Evolutionary conservation across 805 yeast genomes (phyloP).

Genomic region (Monosporozyma unispora): DNA sequence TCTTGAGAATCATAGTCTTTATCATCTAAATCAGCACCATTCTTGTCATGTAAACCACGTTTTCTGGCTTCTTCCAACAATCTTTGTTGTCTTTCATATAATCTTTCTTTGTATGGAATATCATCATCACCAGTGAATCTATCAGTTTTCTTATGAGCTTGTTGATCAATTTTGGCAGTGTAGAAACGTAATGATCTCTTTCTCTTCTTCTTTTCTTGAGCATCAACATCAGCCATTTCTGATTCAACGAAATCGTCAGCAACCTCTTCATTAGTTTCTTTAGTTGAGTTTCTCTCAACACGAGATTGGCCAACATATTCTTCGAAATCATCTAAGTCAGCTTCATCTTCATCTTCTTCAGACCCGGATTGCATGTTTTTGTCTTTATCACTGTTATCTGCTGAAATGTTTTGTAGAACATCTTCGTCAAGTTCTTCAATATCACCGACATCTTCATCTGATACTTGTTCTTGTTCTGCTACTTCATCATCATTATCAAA

Average conservation of each 20-base stretch:
- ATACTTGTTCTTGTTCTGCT: slow-evolving; percentile 14
- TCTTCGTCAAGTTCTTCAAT: slow-evolving; percentile 14
- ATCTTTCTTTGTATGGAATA: slow-evolving; percentile 82
- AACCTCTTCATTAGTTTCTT: slow-evolving; percentile 12
- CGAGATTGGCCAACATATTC: slow-evolving; percentile 48
- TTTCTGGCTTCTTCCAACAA: slow-evolving; percentile 79
- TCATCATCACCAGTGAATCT: slow-evolving; percentile 76
- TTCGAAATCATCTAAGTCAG: slow-evolving; percentile 35
- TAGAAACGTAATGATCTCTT: slow-evolving; percentile 84
- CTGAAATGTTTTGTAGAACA: slow-evolving; percentile 19
- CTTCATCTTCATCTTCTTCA: slow-evolving; percentile 20
- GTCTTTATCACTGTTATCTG: slow-evolving; percentile 16
- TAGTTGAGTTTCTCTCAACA: slow-evolving; percentile 30
- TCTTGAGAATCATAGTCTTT: slow-evolving; percentile 43
- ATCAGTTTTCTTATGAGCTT: slow-evolving; percentile 51
- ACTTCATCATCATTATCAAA: slow-evolving; percentile 16
- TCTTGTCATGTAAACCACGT: slow-evolving; percentile 56
- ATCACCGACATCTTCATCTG: slow-evolving; percentile 11
- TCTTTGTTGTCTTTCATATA: slow-evolving; percentile 83
- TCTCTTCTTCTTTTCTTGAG: slow-evolving; percentile 74
- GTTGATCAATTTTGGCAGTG: slow-evolving; percentile 92
- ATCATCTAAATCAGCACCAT: slow-evolving; percentile 50
- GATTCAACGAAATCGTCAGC: slow-evolving; percentile 59
- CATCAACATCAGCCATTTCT: slow-evolving; percentile 70
- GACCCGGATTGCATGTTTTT: slow-evolving; percentile 5